Conservation (phyloP, 768 basidiomycete species). For the Trametes elegans region DNA sequence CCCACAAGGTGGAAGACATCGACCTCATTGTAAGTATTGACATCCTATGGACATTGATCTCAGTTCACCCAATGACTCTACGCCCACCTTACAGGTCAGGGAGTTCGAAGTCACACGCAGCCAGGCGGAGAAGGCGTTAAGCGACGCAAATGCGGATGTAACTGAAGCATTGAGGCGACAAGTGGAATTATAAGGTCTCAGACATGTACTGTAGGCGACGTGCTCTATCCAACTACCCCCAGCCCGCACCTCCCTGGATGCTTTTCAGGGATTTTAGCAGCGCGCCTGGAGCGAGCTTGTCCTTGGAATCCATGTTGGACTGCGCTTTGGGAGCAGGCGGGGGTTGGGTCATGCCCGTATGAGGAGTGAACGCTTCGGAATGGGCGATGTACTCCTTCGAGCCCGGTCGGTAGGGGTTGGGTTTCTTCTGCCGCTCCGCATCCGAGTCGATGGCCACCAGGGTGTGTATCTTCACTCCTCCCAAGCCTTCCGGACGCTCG, state of each 20-base stretch:
- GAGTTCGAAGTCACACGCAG: constrained; percentile 62
- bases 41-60: too few relatives aligned
- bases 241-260: background rate
- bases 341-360: background rate
- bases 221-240: background rate
- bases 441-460: constrained; percentile 34
- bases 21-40: constrained; percentile 63
- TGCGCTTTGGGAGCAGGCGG: background rate
- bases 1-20: constrained; percentile 57
- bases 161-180: constrained; percentile 42
- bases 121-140: constrained; percentile 58
- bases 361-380: background rate
- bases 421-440: constrained; percentile 8
- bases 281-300: background rate
- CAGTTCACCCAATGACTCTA: background rate
- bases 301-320: background rate
- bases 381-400: constrained; percentile 44
- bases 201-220: background rate
- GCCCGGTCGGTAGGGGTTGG: constrained; percentile 51
- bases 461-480: constrained; percentile 35
- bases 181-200: constrained; percentile 11
- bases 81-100: constrained; percentile 41
- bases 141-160: constrained; percentile 52
- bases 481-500: constrained; percentile 35
- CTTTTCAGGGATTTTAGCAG: background rate